Conservation (phyloP, 2,329 filamentous ascomycete genomes). For the Plectosphaerella sp. region DNA sequence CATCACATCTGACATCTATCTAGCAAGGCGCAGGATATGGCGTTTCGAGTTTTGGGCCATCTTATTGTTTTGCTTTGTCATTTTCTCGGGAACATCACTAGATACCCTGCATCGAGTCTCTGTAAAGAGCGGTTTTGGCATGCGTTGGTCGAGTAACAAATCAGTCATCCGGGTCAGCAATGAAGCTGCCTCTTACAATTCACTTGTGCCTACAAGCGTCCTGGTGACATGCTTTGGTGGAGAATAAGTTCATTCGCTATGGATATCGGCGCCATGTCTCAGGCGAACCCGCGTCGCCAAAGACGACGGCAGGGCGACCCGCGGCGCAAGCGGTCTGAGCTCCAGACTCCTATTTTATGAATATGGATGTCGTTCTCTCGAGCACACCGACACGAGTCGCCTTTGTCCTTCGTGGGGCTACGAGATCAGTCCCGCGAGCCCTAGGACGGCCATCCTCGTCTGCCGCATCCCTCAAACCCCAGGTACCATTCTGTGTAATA, state of each 20-base stretch:
- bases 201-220: too few species aligned
- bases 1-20: background rate
- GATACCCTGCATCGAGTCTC: background rate
- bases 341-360: background rate
- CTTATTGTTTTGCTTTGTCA: background rate
- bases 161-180: background rate
- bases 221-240: too few species aligned
- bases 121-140: background rate
- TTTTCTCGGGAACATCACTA: background rate
- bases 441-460: too few species aligned
- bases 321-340: background rate
- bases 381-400: background rate
- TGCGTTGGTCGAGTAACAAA: background rate
- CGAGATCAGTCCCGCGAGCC: too few species aligned
- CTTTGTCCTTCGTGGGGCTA: background rate
- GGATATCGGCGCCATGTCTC: background rate
- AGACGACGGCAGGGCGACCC: background rate
- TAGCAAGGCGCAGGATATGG: background rate
- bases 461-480: too few species aligned
- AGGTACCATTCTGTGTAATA: background rate
- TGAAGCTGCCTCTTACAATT: background rate
- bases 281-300: background rate
- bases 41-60: background rate
- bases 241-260: background rate
- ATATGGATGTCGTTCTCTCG: background rate